These are phyloP conservation scores for Microglena sp. DNA, from an alignment of 139 green algal genomes.

Conservation along the genomic window DNA sequence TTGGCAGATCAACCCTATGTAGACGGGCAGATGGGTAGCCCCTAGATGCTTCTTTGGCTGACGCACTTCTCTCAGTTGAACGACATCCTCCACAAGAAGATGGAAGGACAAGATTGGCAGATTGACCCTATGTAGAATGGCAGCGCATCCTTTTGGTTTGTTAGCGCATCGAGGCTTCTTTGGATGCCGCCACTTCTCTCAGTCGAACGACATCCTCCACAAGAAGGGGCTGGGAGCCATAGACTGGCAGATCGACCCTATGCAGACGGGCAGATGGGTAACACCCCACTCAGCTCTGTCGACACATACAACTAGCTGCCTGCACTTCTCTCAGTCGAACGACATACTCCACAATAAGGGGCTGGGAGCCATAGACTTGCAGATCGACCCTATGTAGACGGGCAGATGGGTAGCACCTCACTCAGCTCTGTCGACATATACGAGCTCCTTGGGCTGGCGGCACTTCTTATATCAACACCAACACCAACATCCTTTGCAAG, in stretches of 20 bases:
- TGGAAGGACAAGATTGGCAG: constrained; percentile 73
- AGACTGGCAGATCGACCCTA: too few relatives aligned
- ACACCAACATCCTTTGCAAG: constrained; percentile 45
- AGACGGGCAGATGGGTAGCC: too few relatives aligned
- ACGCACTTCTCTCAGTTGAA: constrained; percentile 80
- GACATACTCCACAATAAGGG: too few relatives aligned
- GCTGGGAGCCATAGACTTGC: too few relatives aligned
- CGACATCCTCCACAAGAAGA: constrained; percentile 40
- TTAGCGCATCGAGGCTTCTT: constrained; percentile 70
- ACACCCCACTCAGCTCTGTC: too few relatives aligned
- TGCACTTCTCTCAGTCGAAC: too few relatives aligned
- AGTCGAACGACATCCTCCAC: constrained; percentile 63
- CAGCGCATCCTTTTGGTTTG: constrained; percentile 54
- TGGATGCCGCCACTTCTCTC: constrained; percentile 77
- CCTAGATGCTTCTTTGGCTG: constrained; percentile 79
- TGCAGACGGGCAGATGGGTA: too few relatives aligned
- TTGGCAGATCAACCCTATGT: too few relatives aligned
- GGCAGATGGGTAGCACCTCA: too few relatives aligned
- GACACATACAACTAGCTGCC: too few relatives aligned
- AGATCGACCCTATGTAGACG: too few relatives aligned
- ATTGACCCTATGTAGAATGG: constrained; percentile 41
- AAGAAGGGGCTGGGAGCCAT: constrained; percentile 51
- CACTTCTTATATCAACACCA: constrained; percentile 79
- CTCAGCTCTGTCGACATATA: constrained; percentile 37
- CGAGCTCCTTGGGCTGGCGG: constrained; percentile 80